Evolutionary conservation across 305 asterid species (phyloP), one percentile per base, ranked within the genome.

Genomic region (Nicotiana rustica): DNA sequence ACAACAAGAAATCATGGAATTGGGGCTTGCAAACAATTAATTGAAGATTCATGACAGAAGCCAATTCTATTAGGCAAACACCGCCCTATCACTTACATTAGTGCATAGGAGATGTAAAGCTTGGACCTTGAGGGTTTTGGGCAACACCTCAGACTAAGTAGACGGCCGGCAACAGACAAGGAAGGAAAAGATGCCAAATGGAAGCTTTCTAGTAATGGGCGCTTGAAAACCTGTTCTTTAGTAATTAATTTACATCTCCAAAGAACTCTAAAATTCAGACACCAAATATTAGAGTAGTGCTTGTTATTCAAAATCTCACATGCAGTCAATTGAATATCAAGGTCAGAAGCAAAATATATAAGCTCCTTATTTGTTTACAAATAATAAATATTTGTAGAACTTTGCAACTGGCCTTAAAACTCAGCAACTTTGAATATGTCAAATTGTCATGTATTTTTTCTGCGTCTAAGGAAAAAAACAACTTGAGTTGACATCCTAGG

Each of bases 61-160:
- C 29, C 66, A 76, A 76, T 76, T 29, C 1, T 44, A 29, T 25
- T 15, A 64, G 31, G 10, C 29, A 76, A 76, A 76, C 29, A 49
- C 47, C 31, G 49, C 17, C 65, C 2, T 15, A 29, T 15, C 47
- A 75, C 21, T 52, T 52, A 55, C 25, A 52, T 25, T 52, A 55
- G 10, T 52, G 35, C 31, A 15, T 76, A 31, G 66, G 80, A 52
- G 80, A 4, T 76, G 65, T 4, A 76, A 76, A n/a, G 10, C 47
- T 29, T 52, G 31, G 10, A 75, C 80, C 49, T 75, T 55, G 80
- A 29, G 80, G 66, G 31, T 75, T 75, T 64, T 75, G 47, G 66
- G 66, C 10, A 15, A 2, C 17, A 76, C 21, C 31, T 29, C 49
- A 55, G 6, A 15, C 49, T 8, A 76, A 52, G 65, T 10, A 55